A percentile compares a stretch with the other conserved stretches of the same genome.
phyloP scores from a whole-genome alignment of 768 basidiomycete genomes.

The Obba rivulosa region DNA sequence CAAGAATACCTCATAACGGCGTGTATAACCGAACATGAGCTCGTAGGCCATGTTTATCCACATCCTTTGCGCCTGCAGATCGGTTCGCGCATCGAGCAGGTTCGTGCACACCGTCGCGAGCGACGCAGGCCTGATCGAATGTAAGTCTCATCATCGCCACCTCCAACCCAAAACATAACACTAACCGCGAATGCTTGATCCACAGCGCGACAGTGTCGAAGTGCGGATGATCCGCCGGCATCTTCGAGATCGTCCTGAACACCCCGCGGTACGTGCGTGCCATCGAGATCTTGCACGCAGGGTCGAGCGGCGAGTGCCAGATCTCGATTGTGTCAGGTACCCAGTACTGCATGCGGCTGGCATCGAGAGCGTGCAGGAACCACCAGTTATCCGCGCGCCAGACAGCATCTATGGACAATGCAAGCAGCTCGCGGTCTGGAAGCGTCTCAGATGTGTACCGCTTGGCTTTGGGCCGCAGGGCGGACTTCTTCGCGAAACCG shows the following conservation, averaged over 20 bases:
- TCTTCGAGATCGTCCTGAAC: constrained; percentile 39
- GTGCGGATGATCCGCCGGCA: constrained; percentile 33
- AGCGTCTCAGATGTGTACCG: constrained; percentile 54
- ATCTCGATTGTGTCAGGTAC: constrained; percentile 41
- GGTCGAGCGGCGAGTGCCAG: constrained; percentile 61
- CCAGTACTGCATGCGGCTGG: constrained; percentile 42
- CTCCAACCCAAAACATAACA: not conserved
- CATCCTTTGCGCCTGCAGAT: constrained; percentile 58
- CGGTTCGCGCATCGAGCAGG: constrained; percentile 53
- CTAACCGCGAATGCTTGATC: constrained; percentile 45
- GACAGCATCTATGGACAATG: constrained; percentile 63
- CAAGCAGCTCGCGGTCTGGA: constrained; percentile 62
- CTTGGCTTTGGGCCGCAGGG: constrained; percentile 56
- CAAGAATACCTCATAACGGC: constrained; percentile 40
- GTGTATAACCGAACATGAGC: constrained; percentile 50
- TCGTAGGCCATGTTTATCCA: constrained; percentile 65
- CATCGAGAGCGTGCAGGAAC: constrained; percentile 41
- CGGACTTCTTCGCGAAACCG: constrained; percentile 48
- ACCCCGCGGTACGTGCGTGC: constrained; percentile 45
- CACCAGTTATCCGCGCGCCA: constrained; percentile 58
- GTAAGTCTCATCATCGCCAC: not conserved
- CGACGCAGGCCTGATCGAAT: constrained; percentile 19
- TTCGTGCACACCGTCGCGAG: constrained; percentile 49
- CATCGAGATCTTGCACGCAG: constrained; percentile 57
- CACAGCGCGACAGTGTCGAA: constrained; percentile 34